Base-by-base conservation (phyloP, 441 rosid genomes). In the Breynia disticha region DNA sequence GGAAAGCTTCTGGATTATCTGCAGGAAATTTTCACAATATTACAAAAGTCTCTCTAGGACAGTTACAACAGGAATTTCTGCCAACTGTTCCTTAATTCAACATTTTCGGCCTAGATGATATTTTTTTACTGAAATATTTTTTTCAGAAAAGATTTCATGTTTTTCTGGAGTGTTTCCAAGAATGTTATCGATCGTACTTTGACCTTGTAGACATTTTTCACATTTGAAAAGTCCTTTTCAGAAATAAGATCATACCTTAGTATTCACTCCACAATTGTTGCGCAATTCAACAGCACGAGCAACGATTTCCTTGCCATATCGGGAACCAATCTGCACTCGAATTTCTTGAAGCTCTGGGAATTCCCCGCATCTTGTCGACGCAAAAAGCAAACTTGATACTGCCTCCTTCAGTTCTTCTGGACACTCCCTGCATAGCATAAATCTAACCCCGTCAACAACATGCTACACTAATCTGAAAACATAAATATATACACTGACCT, bases 311-410 rank as follows among this genome's bases (percentile, higher is more conserved):
- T 76, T 84, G 19, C 99, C 97, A 46, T 74, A 93, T 45, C 78
- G 81, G 37, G 97, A 77, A 4, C 77, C 50, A 56, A 86, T 67
- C 62, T 73, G 67, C 0, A 58, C 65, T 21, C 97, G 94, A 56
- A 93, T 77, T 66, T 88, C 88, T 67, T 69, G 87, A 67, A 93
- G 95, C 80, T 93, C 97, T 14, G 97, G 98, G 58, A 93, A 88
- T 2, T 93, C 96, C 1, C 98, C 96, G 6, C 87, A 79, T 52
- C 97, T 79, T 0, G 88, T 73, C 35, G 98, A 83, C 3, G 88
- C 93, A 50, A 66, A 88, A 47, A 86, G 70, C 77, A 93, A 77
- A 21, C 81, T 67, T 7, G 95, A 77, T 12, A 83, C 68, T 20
- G 95, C 83, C 78, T 88, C 98, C 38, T 65, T 66, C 63, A 88